Evolutionary conservation across 495 filamentous ascomycete genomes (phyloP), one percentile per base, ranked within the genome.

Genomic region (Annulohypoxylon maeteangense): DNA sequence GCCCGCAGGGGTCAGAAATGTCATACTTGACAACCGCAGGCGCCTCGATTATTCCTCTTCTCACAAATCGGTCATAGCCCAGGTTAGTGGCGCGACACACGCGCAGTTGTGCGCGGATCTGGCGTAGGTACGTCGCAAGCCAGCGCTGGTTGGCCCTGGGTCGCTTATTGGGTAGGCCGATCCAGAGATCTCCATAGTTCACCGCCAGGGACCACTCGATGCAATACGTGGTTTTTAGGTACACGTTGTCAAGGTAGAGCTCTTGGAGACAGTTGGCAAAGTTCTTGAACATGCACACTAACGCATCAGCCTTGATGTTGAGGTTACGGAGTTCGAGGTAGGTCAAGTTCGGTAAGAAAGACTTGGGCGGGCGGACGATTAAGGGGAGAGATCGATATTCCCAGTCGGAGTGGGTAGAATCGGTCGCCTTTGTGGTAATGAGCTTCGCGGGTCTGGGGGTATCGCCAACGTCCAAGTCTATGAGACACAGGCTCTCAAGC

Each of bases 321-420:
- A 75, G 63, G n/a, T 72, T 66, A 54, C 65, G 71, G 23, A 77
- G 63, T 29, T 77, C 75, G 2, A 77, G 56, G 44, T 36, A 72
- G 4, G 69, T 61, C n/a, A 77, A 63, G 58, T 70, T 58, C 18
- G 60, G 62, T 4, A 72, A 59, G 14, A 63, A 50, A 7, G 68
- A 62, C 20, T 62, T 62, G 12, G 72, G 65, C 11, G 72, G 59
- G 32, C 53, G 62, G 18, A 36, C 44, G 16, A 67, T 67, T 1
- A 38, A 60, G 6, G 75, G 75, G 12, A 77, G 16, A n/a, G 61
- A 62, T 12, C 53, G 23, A 32, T 50, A 65, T 25, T 68, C 55
- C 72, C 71, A 77, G 1, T 70, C 54, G 25, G 36, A 3, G 12
- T 3, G 34, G 8, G 8, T 38, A 38, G 8, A 3, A 40, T 4